These are phyloP conservation scores for Penstemon davidsonii DNA, from an alignment of 257 asterid species.

Conservation along the genomic window DNA sequence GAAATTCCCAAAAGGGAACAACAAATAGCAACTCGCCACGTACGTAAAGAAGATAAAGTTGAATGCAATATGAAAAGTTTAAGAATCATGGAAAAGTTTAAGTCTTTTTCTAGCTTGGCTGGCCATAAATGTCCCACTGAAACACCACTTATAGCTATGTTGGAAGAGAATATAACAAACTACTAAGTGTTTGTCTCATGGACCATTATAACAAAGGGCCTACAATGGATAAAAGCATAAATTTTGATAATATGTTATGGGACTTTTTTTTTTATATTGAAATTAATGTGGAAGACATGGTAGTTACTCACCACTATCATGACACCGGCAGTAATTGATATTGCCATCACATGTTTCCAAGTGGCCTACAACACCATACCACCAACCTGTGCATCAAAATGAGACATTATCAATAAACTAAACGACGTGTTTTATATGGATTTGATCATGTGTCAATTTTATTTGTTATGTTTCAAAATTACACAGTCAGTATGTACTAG, in stretches of 20 bases:
- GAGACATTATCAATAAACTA: constrained; percentile 34
- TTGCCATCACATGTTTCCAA: constrained; percentile 78
- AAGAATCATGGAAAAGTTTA: constrained; percentile 29
- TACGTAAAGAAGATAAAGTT: constrained; percentile 16
- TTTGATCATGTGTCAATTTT: constrained; percentile 32
- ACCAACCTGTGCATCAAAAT: constrained; percentile 68
- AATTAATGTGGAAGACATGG: constrained; percentile 17
- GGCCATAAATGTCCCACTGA: constrained; percentile 54
- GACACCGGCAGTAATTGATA: constrained; percentile 67
- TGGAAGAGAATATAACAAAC: constrained; percentile 47
- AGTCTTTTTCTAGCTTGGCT: constrained; percentile 49
- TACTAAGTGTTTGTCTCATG: constrained; percentile 35
- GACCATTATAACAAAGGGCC: constrained; percentile 43
- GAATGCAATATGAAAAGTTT: constrained; percentile 28
- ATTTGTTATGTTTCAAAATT: constrained; percentile 21
- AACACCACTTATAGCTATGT: constrained; percentile 58
- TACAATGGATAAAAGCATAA: constrained; percentile 28
- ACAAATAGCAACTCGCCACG: background rate
- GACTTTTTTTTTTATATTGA: background rate
- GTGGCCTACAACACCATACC: constrained; percentile 97
- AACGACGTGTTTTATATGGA: constrained; percentile 24
- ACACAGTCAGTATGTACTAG: constrained; percentile 12
- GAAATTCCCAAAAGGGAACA: constrained; percentile 4
- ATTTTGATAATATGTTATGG: constrained; percentile 23
- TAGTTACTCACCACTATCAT: constrained; percentile 66